Evolutionary conservation across 2,329 filamentous ascomycete species (phyloP).

Genomic region (Arachnomyces sp.): DNA sequence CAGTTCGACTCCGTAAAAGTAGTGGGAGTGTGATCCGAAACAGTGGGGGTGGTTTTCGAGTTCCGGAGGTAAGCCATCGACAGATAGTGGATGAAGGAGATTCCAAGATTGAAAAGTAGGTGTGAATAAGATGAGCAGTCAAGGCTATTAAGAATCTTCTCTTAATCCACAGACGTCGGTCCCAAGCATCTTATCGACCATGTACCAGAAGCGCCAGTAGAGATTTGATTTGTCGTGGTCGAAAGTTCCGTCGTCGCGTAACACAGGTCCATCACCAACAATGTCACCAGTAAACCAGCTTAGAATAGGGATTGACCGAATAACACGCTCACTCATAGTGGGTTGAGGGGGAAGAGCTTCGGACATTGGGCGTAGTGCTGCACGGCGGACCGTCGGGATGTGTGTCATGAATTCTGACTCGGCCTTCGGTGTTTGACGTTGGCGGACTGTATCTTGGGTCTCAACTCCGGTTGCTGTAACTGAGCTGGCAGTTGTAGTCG

Average conservation of each 20-base stretch:
- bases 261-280: constrained; percentile 38
- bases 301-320: constrained; percentile 59
- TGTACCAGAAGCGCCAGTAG: constrained; percentile 55
- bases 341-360: constrained; percentile 63
- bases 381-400: constrained; percentile 59
- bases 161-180: constrained; percentile 55
- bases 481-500: constrained; percentile 35
- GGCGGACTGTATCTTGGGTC: constrained; percentile 18
- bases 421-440: constrained; percentile 25
- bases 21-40: too few relatives aligned
- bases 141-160: constrained; percentile 34
- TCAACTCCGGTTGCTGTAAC: constrained; percentile 29
- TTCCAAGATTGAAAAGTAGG: neutral
- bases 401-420: constrained; percentile 43
- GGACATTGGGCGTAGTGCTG: constrained; percentile 57
- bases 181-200: constrained; percentile 47
- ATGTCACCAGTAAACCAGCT: constrained; percentile 59
- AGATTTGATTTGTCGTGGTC: constrained; percentile 59
- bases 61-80: too few relatives aligned
- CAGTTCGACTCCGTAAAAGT: too few relatives aligned
- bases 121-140: neutral
- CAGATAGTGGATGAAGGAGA: neutral
- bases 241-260: constrained; percentile 44
- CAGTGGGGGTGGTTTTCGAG: too few relatives aligned
- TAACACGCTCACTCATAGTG: constrained; percentile 54